phyloP scores from a whole-genome alignment of 164 flowering plant genomes.

The Warburgia ugandensis region DNA sequence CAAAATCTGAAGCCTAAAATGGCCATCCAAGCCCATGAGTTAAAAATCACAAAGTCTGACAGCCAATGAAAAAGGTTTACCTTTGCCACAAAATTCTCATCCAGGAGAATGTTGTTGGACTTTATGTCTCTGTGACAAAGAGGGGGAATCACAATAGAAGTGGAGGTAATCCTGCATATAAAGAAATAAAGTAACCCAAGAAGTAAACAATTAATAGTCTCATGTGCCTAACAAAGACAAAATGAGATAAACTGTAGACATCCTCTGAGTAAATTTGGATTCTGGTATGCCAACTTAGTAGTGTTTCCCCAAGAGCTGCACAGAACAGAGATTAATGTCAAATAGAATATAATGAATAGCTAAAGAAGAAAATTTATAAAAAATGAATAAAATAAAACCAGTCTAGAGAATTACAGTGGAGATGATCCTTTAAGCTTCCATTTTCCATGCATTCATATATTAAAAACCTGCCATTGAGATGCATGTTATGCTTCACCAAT shows the following conservation, averaged over 20 bases:
- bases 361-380: background rate
- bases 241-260: too few relatives aligned
- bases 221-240: too few relatives aligned
- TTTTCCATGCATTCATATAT: conserved; percentile 90
- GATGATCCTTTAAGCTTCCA: conserved; percentile 94
- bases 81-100: conserved; percentile 86
- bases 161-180: conserved; percentile 90
- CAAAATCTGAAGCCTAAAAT: conserved; percentile 98
- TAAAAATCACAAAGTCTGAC: background rate
- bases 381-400: conserved; percentile 2
- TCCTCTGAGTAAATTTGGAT: too few relatives aligned
- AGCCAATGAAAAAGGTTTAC: conserved; percentile 23
- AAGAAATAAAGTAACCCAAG: too few relatives aligned
- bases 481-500: too few relatives aligned
- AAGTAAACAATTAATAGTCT: too few relatives aligned
- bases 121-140: conserved; percentile 96
- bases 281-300: conserved; percentile 78
- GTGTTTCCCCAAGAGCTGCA: conserved; percentile 59
- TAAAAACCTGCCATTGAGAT: conserved; percentile 65
- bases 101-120: conserved; percentile 92
- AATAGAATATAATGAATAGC: background rate
- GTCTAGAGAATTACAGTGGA: conserved; percentile 51
- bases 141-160: conserved; percentile 95
- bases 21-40: too few relatives aligned
- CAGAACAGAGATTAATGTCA: conserved; percentile 11